These are phyloP conservation scores for Talaromyces sp. DNA, from an alignment of 2,329 filamentous ascomycete genomes.

Conservation along the genomic window DNA sequence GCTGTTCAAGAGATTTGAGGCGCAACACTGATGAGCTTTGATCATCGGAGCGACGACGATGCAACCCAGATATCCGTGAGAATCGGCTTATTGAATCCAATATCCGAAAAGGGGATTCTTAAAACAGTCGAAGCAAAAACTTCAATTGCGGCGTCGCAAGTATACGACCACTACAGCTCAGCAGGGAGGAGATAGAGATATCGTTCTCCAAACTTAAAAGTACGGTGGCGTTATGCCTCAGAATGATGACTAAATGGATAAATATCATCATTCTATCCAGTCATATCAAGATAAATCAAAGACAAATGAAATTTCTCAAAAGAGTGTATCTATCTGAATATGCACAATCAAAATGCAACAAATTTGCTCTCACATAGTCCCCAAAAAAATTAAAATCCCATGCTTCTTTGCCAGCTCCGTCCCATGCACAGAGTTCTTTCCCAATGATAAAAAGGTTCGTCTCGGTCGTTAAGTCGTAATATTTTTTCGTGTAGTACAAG, in stretches of 20 bases:
- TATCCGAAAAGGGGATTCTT: not conserved
- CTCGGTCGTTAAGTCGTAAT: constrained; percentile 5
- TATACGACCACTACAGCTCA: not conserved
- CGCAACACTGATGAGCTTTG: not conserved
- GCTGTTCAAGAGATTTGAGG: not conserved
- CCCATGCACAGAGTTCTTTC: constrained; percentile 3
- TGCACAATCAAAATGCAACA: not conserved
- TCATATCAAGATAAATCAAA: not conserved
- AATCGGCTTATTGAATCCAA: not conserved
- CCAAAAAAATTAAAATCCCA: not conserved
- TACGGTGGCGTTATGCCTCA: not conserved
- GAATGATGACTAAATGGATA: no score
- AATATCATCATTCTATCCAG: not conserved
- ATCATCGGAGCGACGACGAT: not conserved
- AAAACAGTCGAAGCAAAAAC: not conserved
- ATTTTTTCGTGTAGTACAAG: not conserved
- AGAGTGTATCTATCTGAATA: constrained; percentile 1
- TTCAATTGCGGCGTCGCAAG: not conserved
- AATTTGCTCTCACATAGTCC: not conserved
- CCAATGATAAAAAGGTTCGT: not conserved
- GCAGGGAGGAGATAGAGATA: not conserved
- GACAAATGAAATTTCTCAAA: constrained; percentile 1
- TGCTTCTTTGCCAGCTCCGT: constrained; percentile 7
- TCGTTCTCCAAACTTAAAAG: not conserved
- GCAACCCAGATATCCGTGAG: not conserved